phyloP scores from a whole-genome alignment of 2,329 filamentous ascomycete genomes.

The Hypocrella siamensis region DNA sequence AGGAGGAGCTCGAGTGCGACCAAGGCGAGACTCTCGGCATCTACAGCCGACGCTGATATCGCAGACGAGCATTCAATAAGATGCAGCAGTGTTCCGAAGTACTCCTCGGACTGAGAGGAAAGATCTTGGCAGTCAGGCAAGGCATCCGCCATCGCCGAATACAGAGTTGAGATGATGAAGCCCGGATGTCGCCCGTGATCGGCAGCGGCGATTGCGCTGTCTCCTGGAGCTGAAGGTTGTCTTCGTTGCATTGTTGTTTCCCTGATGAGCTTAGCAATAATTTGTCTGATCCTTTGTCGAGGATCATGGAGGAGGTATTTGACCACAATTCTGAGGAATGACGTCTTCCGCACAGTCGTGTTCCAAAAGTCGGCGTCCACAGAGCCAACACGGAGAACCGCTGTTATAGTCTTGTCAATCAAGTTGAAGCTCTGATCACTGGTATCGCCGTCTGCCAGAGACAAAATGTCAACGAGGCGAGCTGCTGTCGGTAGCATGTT shows the following conservation, averaged over 20 bases:
- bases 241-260: conserved; percentile 7
- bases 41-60: conserved; percentile 12
- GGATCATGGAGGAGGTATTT: conserved; percentile 13
- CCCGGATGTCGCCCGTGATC: background rate
- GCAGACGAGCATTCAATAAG: conserved; percentile 1
- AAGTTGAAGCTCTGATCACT: conserved; percentile 12
- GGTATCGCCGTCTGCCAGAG: conserved; percentile 8
- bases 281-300: conserved; percentile 12
- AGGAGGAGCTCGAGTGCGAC: conserved; percentile 19
- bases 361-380: conserved; percentile 14
- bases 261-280: conserved; percentile 18
- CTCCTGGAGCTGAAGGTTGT: conserved; percentile 1
- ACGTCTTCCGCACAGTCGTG: conserved; percentile 8
- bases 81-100: conserved; percentile 22
- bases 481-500: conserved; percentile 2
- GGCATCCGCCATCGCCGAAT: conserved; percentile 16
- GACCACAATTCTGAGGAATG: conserved; percentile 9
- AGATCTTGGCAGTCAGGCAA: conserved; percentile 15
- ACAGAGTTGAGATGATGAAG: conserved; percentile 12
- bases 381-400: conserved; percentile 14
- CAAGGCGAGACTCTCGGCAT: conserved; percentile 14
- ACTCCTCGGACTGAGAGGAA: conserved; percentile 25
- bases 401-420: conserved; percentile 11
- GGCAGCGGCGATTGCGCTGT: background rate
- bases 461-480: conserved; percentile 11